Conservation (phyloP, 305 asterid genomes). For the Fraxinus nigra region DNA sequence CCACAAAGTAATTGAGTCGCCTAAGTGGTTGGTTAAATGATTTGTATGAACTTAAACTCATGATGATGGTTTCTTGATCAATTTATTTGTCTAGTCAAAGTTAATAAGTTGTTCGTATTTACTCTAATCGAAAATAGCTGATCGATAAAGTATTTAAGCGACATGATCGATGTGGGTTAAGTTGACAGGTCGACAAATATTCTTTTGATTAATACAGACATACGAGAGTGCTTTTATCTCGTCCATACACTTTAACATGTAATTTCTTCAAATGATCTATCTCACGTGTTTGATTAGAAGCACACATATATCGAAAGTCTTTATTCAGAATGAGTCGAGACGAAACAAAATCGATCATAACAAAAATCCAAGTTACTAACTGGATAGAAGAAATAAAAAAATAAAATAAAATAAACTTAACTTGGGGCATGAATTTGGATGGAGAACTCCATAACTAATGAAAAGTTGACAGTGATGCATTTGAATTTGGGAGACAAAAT, state of each 20-base stretch:
- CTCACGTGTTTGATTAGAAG: background rate
- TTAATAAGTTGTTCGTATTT: background rate
- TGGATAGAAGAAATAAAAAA: background rate
- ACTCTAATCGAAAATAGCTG: background rate
- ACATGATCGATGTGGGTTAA: background rate
- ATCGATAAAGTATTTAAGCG: background rate
- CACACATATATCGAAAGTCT: background rate
- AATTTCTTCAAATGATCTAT: background rate
- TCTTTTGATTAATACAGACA: background rate
- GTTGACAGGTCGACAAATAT: background rate
- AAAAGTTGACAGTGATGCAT: conserved; percentile 15
- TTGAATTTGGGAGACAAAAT: conserved; percentile 30
- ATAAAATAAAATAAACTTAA: background rate
- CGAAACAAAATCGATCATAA: background rate
- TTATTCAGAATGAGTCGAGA: background rate
- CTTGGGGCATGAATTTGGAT: background rate
- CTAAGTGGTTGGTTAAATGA: background rate
- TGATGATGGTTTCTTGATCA: background rate
- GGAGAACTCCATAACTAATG: conserved; percentile 5
- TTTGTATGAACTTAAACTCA: background rate
- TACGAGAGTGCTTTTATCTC: background rate
- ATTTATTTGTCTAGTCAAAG: background rate
- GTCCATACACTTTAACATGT: background rate
- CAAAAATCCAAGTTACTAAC: background rate
- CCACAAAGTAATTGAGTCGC: background rate